These are phyloP conservation scores for Cladosporium sp. DNA, from an alignment of 2,329 filamentous ascomycete genomes.

Conservation along the genomic window DNA sequence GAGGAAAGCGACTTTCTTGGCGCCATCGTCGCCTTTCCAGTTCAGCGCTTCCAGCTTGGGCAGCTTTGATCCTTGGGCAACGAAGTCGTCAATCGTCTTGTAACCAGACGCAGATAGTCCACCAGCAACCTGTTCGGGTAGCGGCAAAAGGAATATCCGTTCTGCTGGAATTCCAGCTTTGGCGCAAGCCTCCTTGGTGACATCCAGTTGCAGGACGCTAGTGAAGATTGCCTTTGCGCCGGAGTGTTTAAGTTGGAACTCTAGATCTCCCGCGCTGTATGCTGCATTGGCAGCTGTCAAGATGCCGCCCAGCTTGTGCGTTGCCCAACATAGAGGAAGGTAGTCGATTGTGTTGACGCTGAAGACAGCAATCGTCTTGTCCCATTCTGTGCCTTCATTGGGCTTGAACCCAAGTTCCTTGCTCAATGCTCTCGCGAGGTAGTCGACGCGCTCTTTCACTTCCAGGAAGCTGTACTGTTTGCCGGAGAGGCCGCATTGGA, in stretches of 20 bases:
- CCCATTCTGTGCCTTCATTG: slow-evolving; percentile 74
- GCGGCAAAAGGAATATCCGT: slow-evolving; percentile 68
- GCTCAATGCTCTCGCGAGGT: slow-evolving; percentile 66
- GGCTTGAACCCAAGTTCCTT: slow-evolving; percentile 72
- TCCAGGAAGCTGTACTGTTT: slow-evolving; percentile 65
- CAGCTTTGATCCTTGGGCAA: slow-evolving; percentile 60
- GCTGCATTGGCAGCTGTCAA: slow-evolving; percentile 74
- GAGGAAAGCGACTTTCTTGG: slow-evolving; percentile 70
- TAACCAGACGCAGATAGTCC: slow-evolving; percentile 54
- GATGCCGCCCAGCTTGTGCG: slow-evolving; percentile 74
- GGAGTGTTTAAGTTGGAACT: slow-evolving; percentile 71
- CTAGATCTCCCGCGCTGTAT: slow-evolving; percentile 69
- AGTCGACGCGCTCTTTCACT: slow-evolving; percentile 66
- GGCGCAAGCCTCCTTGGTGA: slow-evolving; percentile 65
- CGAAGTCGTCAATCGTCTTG: slow-evolving; percentile 67
- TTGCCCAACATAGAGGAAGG: slow-evolving; percentile 70
- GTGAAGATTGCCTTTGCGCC: slow-evolving; percentile 72
- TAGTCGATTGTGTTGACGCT: slow-evolving; percentile 85
- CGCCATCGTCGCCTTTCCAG: slow-evolving; percentile 67
- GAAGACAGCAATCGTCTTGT: slow-evolving; percentile 76
- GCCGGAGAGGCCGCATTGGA: slow-evolving; percentile 74
- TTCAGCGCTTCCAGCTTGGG: slow-evolving; percentile 56
- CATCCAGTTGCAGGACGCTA: slow-evolving; percentile 65
- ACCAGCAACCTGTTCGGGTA: slow-evolving; percentile 59
- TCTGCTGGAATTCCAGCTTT: slow-evolving; percentile 64